Evolutionary conservation across 1,284 basidiomycete species (phyloP).

Genomic region (Afroboletus lepidellus): DNA sequence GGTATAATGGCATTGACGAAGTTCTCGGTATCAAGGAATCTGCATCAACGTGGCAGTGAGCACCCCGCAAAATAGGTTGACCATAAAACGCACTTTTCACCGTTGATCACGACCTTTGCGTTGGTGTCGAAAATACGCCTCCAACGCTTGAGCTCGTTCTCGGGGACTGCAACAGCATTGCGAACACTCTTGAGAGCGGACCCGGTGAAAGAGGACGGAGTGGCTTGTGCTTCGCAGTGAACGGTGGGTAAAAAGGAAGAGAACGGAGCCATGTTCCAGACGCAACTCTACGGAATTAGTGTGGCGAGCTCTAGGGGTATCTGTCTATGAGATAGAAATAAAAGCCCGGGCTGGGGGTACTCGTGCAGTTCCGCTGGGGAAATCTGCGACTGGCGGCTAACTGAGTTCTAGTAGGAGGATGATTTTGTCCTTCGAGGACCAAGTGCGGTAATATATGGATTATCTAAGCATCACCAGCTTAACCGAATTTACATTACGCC

Average conservation of each 20-base stretch:
- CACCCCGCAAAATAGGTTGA: conserved; percentile 15
- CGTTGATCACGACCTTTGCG: conserved; percentile 67
- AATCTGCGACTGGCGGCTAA: background rate
- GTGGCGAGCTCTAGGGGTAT: conserved; percentile 27
- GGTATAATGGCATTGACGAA: conserved; percentile 95
- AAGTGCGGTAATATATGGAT: conserved; percentile 23
- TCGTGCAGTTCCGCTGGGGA: conserved; percentile 19
- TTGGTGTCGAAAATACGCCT: conserved; percentile 80
- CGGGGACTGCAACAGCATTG: conserved; percentile 67
- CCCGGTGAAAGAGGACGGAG: conserved; percentile 41
- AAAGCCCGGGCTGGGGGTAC: conserved; percentile 15
- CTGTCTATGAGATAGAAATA: conserved; percentile 28
- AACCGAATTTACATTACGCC: background rate
- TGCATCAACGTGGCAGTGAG: conserved; percentile 26
- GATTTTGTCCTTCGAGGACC: conserved; percentile 10
- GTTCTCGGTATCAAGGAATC: conserved; percentile 79
- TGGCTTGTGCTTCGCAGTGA: conserved; percentile 49
- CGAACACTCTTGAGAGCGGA: conserved; percentile 63
- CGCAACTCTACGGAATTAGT: conserved; percentile 30
- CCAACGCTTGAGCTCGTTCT: conserved; percentile 85
- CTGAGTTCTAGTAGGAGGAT: conserved; percentile 9
- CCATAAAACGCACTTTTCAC: conserved; percentile 65
- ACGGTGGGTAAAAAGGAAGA: conserved; percentile 46
- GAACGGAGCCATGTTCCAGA: conserved; percentile 30
- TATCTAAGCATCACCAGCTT: conserved; percentile 23